Conservation (phyloP, 768 basidiomycete species). For the Porphyrellus cyaneotinctus region DNA sequence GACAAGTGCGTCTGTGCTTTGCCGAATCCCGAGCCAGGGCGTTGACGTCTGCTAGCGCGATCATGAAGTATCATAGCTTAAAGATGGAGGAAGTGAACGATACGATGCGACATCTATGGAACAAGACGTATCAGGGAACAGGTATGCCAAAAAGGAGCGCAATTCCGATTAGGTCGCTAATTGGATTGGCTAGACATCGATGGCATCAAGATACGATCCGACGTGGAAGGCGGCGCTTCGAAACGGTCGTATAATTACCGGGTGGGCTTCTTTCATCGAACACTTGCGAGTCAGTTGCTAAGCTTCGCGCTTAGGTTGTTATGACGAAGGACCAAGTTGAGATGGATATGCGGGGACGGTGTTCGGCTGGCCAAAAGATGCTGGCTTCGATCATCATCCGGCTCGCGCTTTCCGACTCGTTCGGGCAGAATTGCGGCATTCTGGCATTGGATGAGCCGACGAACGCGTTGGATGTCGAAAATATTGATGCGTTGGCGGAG, state of each 20-base stretch:
- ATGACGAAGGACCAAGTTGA: constrained; percentile 99
- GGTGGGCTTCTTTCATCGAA: constrained; percentile 43
- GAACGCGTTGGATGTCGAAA: constrained; percentile 93
- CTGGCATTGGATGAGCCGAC: constrained; percentile 97
- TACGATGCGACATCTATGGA: constrained; percentile 95
- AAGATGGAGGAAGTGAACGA: constrained; percentile 99
- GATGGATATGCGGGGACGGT: constrained; percentile 99
- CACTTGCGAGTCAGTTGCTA: constrained; percentile 9
- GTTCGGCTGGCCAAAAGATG: constrained; percentile 98
- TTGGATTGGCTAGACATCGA: constrained; percentile 73
- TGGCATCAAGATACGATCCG: constrained; percentile 91
- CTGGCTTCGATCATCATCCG: constrained; percentile 97
- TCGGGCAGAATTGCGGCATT: constrained; percentile 97
- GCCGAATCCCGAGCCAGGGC: background rate
- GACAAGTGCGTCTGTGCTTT: constrained; percentile 66
- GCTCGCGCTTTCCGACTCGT: constrained; percentile 93
- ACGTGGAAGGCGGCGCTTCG: constrained; percentile 85
- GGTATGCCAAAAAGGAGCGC: constrained; percentile 45
- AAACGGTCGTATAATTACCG: constrained; percentile 97
- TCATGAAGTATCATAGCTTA: constrained; percentile 95
- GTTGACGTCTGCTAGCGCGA: constrained; percentile 59
- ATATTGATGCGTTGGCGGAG: constrained; percentile 89
- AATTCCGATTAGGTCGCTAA: constrained; percentile 10
- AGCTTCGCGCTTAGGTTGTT: constrained; percentile 62
- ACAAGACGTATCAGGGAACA: constrained; percentile 98